Evolutionary conservation across 441 rosid genomes (phyloP), one percentile per base, ranked within the genome.

Genomic region (Brassica hybrid): DNA sequence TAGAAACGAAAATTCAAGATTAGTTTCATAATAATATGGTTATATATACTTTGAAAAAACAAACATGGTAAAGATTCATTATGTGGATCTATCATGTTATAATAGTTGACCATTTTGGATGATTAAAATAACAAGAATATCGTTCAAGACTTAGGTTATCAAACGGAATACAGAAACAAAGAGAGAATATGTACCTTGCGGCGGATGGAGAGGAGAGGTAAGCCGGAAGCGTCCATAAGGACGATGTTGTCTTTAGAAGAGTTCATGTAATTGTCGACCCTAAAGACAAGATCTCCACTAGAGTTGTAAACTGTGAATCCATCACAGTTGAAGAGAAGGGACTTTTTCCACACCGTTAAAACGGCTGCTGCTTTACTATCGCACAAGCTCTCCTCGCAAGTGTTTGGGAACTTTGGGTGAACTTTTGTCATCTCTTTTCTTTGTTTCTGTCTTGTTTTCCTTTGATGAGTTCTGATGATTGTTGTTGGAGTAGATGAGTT

Each of bases 301-400:
- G 85, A 61, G 70, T 90, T 97, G 34, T 76, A 93, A 63, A 94
- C 99, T 2, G 99, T 91, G 73, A 89, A 94, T 10, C 99, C 99
- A 21, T 88, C 89, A 80, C 99, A 91, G 83, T 89, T 93, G 81
- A 94, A 91, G 25, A 94, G 87, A 78, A 94, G 84, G 1, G 99
- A 94, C 78, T 94, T 94, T 84, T 84, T 91, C 99, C 99, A 94
- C 61, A 94, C 99, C 12, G 97, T 94, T 8, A 94, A 72, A 21
- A 83, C 86, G 12, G 74, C 84, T 21, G 80, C 76, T 18, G 82
- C 75, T 30, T 71, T 85, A 54, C 41, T 14, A 27, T 63, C 82
- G 0, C 32, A 69, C 12, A 79, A 74, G 61, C 67, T 69, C 21
- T 69, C 71, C 1, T 69, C 62, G 13, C 75, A 18, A 9, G 71